Evolutionary conservation across 2,329 filamentous ascomycete species (phyloP).

Genomic region (Apiospora rasikravindrae): DNA sequence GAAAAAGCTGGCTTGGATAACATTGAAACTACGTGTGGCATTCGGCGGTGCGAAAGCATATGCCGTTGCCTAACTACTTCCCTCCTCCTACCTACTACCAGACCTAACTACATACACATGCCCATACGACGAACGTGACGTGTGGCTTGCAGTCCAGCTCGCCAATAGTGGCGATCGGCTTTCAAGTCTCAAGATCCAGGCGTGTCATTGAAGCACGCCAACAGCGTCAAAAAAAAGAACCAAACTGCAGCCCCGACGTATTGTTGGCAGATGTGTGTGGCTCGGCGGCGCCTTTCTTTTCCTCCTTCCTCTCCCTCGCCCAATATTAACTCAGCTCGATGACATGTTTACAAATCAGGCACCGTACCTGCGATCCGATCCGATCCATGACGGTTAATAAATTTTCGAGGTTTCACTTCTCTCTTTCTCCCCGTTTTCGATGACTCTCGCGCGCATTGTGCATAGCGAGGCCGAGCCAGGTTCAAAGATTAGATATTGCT

Average conservation of each 20-base stretch:
- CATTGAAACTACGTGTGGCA: background rate
- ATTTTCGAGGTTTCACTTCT: background rate
- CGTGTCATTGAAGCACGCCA: background rate
- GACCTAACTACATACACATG: background rate
- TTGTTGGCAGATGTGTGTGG: background rate
- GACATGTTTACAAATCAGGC: constrained; percentile 3
- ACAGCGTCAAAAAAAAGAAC: constrained; percentile 5
- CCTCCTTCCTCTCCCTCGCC: background rate
- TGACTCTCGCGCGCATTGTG: background rate
- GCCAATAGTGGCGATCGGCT: background rate
- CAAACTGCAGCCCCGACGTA: background rate
- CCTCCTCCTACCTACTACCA: background rate
- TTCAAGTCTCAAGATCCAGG: background rate
- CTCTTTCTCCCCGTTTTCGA: background rate
- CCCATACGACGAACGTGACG: background rate
- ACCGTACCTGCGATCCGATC: background rate
- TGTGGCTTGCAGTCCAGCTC: constrained; percentile 12
- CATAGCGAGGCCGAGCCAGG: background rate
- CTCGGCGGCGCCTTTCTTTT: background rate
- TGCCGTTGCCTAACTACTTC: background rate
- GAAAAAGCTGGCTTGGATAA: background rate
- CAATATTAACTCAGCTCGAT: background rate
- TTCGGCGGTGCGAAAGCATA: background rate
- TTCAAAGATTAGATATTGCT: constrained; percentile 1
- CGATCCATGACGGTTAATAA: background rate